These are phyloP conservation scores for Bromus sterilis DNA, from an alignment of 176 grass and related monocot genomes.

Conservation along the genomic window DNA sequence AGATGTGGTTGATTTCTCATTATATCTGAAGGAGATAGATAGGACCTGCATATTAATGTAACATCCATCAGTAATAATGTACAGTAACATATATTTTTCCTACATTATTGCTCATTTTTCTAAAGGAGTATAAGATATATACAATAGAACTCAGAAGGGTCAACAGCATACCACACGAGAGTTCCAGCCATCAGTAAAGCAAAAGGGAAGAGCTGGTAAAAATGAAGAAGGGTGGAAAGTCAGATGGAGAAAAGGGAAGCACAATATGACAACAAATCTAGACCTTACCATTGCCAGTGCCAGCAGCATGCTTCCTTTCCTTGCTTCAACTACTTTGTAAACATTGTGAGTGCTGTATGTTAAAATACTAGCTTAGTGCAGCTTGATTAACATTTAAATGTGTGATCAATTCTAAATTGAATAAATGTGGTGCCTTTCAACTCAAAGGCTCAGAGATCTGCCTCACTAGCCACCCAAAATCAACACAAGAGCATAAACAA, in stretches of 20 bases:
- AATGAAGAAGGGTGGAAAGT: slow-evolving; percentile 13
- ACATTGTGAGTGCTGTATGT: slow-evolving; percentile 81
- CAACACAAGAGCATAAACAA: background rate
- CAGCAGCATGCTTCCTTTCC: slow-evolving; percentile 88
- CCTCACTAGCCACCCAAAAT: background rate
- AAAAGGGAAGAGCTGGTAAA: slow-evolving; percentile 81
- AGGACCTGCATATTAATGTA: slow-evolving; percentile 51
- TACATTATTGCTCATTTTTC: background rate
- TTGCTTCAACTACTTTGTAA: slow-evolving; percentile 75
- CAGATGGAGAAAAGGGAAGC: slow-evolving; percentile 1
- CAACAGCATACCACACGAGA: slow-evolving; percentile 71
- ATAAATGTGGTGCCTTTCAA: background rate
- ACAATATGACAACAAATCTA: background rate
- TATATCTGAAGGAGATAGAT: slow-evolving; percentile 86
- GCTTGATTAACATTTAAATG: background rate
- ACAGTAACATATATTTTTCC: background rate
- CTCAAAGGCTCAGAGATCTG: background rate
- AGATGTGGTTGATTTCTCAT: slow-evolving; percentile 85
- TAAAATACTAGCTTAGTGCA: background rate
- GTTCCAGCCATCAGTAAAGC: slow-evolving; percentile 75
- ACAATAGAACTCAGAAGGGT: background rate
- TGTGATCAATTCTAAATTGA: background rate
- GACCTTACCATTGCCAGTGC: slow-evolving; percentile 86
- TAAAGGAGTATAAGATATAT: background rate
- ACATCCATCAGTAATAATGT: slow-evolving; percentile 4